These are phyloP conservation scores for Hyaloscypha variabilis DNA, from an alignment of 495 filamentous ascomycete species.

Conservation along the genomic window DNA sequence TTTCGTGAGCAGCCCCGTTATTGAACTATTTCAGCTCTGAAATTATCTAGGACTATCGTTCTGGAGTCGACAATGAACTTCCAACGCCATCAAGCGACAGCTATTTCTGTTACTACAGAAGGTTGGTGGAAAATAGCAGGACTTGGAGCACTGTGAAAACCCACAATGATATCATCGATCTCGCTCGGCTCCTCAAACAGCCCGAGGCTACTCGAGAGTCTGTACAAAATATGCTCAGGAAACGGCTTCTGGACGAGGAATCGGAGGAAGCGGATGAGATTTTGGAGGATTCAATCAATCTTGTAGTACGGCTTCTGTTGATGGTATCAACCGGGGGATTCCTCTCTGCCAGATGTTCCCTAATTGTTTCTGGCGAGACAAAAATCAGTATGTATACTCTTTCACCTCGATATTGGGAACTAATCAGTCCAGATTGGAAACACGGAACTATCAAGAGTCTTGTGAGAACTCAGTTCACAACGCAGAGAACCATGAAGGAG, in stretches of 20 bases:
- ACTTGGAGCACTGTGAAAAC: slow-evolving; percentile 4
- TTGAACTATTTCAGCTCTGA: no score
- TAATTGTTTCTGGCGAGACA: not conserved
- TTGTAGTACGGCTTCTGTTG: slow-evolving; percentile 25
- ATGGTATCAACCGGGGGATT: slow-evolving; percentile 23
- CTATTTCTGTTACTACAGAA: slow-evolving; percentile 7
- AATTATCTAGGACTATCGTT: not conserved
- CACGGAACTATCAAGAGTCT: slow-evolving; percentile 22
- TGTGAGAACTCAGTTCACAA: slow-evolving; percentile 13
- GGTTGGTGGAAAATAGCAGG: not conserved
- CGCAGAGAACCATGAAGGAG: slow-evolving; percentile 4
- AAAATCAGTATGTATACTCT: slow-evolving; percentile 4
- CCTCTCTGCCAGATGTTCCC: not conserved
- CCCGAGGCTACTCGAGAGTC: not conserved
- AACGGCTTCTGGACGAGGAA: not conserved
- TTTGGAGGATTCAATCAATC: slow-evolving; percentile 21
- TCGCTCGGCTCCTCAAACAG: slow-evolving; percentile 4
- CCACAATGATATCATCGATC: slow-evolving; percentile 15
- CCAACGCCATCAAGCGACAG: not conserved
- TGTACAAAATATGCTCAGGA: not conserved
- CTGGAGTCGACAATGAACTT: not conserved
- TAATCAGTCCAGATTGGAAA: slow-evolving; percentile 17
- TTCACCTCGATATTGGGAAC: not conserved
- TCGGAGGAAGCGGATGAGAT: not conserved
- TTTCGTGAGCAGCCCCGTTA: no score